Evolutionary conservation across 768 basidiomycete genomes (phyloP).

Genomic region (Termitomyces sp.): DNA sequence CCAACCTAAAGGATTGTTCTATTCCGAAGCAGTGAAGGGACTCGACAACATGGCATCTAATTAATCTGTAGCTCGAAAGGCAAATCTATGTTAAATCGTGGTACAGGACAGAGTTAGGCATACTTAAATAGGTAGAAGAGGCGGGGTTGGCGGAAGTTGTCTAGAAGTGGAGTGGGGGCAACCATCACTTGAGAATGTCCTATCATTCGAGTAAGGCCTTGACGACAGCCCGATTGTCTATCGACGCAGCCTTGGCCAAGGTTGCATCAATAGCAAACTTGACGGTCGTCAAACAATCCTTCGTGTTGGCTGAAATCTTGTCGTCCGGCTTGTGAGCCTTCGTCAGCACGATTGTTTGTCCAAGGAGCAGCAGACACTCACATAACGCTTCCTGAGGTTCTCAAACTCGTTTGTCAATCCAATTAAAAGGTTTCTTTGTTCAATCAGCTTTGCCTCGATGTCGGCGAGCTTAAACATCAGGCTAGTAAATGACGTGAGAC

Average conservation of each 20-base stretch:
- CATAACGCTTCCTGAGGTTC: constrained; percentile 6
- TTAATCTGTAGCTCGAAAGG: not conserved
- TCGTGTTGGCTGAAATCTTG: constrained; percentile 2
- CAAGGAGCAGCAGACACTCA: not conserved
- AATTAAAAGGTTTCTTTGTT: constrained; percentile 2
- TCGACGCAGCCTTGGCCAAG: constrained; percentile 8
- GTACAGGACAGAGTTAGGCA: no score
- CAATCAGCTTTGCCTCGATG: constrained; percentile 7
- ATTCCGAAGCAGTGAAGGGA: not conserved
- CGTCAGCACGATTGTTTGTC: not conserved
- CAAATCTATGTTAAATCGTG: not conserved
- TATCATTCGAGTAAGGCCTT: constrained; percentile 4
- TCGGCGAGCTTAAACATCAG: constrained; percentile 6
- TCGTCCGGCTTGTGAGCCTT: not conserved
- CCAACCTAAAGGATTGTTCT: not conserved
- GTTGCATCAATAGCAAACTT: constrained; percentile 5
- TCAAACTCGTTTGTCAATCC: constrained; percentile 4
- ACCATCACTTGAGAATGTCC: not conserved
- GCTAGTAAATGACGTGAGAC: not conserved
- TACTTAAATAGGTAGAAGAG: not conserved
- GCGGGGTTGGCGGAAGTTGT: not conserved
- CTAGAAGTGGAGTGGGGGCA: not conserved
- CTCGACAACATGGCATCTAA: not conserved
- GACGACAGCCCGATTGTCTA: not conserved
- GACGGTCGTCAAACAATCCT: constrained; percentile 2